phyloP scores from a whole-genome alignment of 495 filamentous ascomycete genomes.

The Hamigera avellanea region DNA sequence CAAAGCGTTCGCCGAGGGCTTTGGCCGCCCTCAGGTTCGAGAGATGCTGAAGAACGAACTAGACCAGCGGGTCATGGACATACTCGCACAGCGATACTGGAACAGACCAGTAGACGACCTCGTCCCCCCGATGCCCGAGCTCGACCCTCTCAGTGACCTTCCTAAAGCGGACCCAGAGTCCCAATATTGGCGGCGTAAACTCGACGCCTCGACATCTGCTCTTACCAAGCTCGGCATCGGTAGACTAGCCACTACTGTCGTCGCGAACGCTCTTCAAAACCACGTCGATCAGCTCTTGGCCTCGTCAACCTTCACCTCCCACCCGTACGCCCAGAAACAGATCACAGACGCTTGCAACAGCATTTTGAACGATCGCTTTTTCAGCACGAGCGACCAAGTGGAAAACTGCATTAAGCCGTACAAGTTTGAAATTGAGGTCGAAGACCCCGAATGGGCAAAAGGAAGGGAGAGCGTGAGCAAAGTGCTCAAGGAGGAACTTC shows the following conservation, averaged over 20 bases:
- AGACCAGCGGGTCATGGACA: slow-evolving; percentile 88
- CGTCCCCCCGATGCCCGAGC: slow-evolving; percentile 45
- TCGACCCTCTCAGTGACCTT: slow-evolving; percentile 62
- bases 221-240: slow-evolving; percentile 92
- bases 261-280: slow-evolving; percentile 75
- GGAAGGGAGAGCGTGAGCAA: slow-evolving; percentile 68
- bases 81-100: slow-evolving; percentile 94
- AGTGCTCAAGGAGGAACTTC: slow-evolving; percentile 72
- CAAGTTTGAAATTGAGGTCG: slow-evolving; percentile 93
- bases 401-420: slow-evolving; percentile 99
- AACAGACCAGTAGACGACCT: slow-evolving; percentile 87
- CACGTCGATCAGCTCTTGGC: slow-evolving; percentile 70
- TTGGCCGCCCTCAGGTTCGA: slow-evolving; percentile 80
- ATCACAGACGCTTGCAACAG: slow-evolving; percentile 79
- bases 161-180: slow-evolving; percentile 75
- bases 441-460: slow-evolving; percentile 75
- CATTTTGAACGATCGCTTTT: slow-evolving; percentile 89
- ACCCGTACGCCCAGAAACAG: slow-evolving; percentile 83
- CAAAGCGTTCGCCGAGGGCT: slow-evolving; percentile 79
- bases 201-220: slow-evolving; percentile 81
- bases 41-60: slow-evolving; percentile 84
- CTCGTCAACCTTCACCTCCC: slow-evolving; percentile 70
- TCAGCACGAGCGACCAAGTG: slow-evolving; percentile 95
- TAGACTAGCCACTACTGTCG: slow-evolving; percentile 79
- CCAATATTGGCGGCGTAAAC: slow-evolving; percentile 85